phyloP scores from a whole-genome alignment of 192 early-diverging fungal species.

The Umbelopsis sp. region DNA sequence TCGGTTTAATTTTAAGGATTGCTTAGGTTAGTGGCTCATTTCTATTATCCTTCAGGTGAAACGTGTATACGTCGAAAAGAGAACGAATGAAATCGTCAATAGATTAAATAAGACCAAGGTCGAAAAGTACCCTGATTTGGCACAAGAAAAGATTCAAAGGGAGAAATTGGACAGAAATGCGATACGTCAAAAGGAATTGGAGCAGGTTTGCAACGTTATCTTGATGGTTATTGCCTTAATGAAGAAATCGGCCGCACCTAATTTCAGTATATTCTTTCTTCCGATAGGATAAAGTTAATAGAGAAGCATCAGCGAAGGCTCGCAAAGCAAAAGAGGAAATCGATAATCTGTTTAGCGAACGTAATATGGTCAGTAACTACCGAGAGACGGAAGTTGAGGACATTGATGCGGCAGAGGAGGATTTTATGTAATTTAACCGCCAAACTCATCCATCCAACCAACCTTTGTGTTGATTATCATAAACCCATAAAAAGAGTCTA shows the following conservation, averaged over 20 bases:
- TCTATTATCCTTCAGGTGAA: slow-evolving; percentile 59
- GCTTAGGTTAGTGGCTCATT: neutral
- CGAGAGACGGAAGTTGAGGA: slow-evolving; percentile 52
- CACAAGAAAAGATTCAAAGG: slow-evolving; percentile 65
- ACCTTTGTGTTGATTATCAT: too few species aligned
- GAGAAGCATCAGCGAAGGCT: slow-evolving; percentile 10
- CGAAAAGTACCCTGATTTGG: slow-evolving; percentile 77
- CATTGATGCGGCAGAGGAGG: slow-evolving; percentile 58
- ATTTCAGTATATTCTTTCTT: neutral
- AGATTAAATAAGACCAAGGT: slow-evolving; percentile 91
- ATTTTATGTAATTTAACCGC: slow-evolving; percentile 58
- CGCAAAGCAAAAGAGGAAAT: slow-evolving; percentile 50
- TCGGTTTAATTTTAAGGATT: neutral
- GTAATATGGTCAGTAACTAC: slow-evolving; percentile 57
- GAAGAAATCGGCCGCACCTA: neutral
- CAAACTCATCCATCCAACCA: too few species aligned
- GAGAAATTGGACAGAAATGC: slow-evolving; percentile 47
- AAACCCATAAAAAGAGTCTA: too few species aligned
- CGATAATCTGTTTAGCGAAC: slow-evolving; percentile 49
- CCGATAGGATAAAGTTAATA: slow-evolving; percentile 1
- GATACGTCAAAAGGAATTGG: slow-evolving; percentile 29
- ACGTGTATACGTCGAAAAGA: slow-evolving; percentile 72
- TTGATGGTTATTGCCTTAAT: neutral
- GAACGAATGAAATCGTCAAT: slow-evolving; percentile 86
- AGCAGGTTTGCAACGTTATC: slow-evolving; percentile 20